Evolutionary conservation across 1,284 basidiomycete genomes (phyloP).

Genomic region (Cryptococcus sp.): DNA sequence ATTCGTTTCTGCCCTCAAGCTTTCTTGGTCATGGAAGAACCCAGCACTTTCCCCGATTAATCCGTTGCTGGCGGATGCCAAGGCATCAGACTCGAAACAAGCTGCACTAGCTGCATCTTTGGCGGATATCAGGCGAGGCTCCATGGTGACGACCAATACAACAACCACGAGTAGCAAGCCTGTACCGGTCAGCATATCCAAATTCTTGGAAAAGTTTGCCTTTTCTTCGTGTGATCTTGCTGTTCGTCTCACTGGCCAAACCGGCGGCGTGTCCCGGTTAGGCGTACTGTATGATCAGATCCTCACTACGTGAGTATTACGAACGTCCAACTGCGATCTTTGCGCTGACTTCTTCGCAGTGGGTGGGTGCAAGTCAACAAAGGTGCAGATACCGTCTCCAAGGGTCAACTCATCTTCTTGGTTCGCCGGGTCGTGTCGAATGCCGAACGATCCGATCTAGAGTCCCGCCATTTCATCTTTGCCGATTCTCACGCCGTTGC

Average conservation of each 20-base stretch:
- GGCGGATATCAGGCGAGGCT: slow-evolving; percentile 31
- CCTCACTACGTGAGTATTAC: slow-evolving; percentile 51
- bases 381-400: slow-evolving; percentile 50
- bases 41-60: slow-evolving; percentile 30
- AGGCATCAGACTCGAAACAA: slow-evolving; percentile 2
- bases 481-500: slow-evolving; percentile 52
- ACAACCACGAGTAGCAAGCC: slow-evolving; percentile 13
- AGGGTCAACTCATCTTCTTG: slow-evolving; percentile 55
- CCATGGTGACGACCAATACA: slow-evolving; percentile 20
- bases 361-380: slow-evolving; percentile 49
- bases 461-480: slow-evolving; percentile 53
- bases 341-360: slow-evolving; percentile 19
- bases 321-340: background rate
- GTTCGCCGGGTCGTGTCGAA: slow-evolving; percentile 49
- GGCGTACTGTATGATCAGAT: slow-evolving; percentile 56
- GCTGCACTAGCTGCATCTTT: slow-evolving; percentile 14
- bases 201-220: slow-evolving; percentile 51
- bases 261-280: slow-evolving; percentile 44
- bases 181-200: slow-evolving; percentile 34
- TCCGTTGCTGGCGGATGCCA: slow-evolving; percentile 8
- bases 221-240: slow-evolving; percentile 44
- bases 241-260: slow-evolving; percentile 42
- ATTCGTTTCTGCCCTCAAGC: slow-evolving; percentile 52
- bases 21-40: slow-evolving; percentile 54
- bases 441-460: slow-evolving; percentile 49